Base-by-base conservation (phyloP, 129 eudicot species). In the Tanacetum coccineum region DNA sequence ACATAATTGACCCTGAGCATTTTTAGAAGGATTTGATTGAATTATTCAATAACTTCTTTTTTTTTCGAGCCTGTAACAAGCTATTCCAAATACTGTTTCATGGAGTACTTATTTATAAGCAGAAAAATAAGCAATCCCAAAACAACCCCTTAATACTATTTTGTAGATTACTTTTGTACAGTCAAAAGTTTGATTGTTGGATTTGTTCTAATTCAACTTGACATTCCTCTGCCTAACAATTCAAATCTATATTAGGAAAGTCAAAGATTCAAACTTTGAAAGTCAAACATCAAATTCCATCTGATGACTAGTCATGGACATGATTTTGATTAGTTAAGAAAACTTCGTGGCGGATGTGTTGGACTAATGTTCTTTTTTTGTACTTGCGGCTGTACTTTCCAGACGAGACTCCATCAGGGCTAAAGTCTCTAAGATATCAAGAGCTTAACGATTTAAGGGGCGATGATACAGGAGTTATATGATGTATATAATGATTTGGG, bases 401-500 rank as follows among this genome's bases (percentile, higher is more conserved):
- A 2, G 56, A 71, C 72, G 95, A 94, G 54, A 89, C 99, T 13
- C 99, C 99, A 7, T 76, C 76, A 55, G 99, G 97, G 55, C 77
- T 94, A 0, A 89, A 70, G 72, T 76, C 85, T 64, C 75, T 94
- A 63, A 87, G 99, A 67, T 95, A 94, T 22, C 78, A 74, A 72
- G 99, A 94, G 68, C 88, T 94, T 13, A 87, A 81, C 69, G 86
- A 82, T 45, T 66, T 89, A 39, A 78, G 97, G 67, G 99, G 99
- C 50, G 93, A 89, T 76, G 99, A 94, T 46, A 60, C 73, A 65
- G 99, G 95, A 0, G 79, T 82, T 17, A 75, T 94, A 64, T 46
- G 99, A 84, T 74, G 76, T 81, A 65, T 94, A 94, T 57, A 94
- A 94, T 67, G 99, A 94, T 73, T 66, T 94, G 64, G 99, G 99